These are phyloP conservation scores for Aspergillus affinis DNA, from an alignment of 495 filamentous ascomycete species.

Conservation along the genomic window DNA sequence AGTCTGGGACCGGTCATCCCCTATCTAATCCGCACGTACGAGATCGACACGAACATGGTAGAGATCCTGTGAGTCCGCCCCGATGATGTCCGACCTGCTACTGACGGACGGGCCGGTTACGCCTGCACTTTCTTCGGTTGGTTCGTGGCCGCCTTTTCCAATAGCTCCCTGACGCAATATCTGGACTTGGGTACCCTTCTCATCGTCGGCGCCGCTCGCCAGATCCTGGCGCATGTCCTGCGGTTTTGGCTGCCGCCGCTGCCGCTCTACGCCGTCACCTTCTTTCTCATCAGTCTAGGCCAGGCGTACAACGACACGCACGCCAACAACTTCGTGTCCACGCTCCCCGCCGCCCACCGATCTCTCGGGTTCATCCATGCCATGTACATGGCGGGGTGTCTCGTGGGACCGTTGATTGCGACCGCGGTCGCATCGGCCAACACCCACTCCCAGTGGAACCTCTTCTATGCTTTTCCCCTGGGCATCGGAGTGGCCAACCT, in stretches of 20 bases:
- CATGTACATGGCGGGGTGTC: constrained; percentile 38
- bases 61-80: constrained; percentile 20
- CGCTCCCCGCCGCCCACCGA: constrained; percentile 27
- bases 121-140: constrained; percentile 32
- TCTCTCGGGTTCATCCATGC: constrained; percentile 38
- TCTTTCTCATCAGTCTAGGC: constrained; percentile 33
- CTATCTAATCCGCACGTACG: constrained; percentile 49
- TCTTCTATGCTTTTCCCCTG: constrained; percentile 31
- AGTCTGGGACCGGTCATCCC: constrained; percentile 55
- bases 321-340: constrained; percentile 33
- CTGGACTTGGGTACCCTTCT: constrained; percentile 31
- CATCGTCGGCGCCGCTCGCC: constrained; percentile 23
- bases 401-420: constrained; percentile 29
- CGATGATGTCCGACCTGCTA: neutral
- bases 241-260: constrained; percentile 32
- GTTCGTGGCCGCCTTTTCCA: constrained; percentile 33
- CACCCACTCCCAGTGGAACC: constrained; percentile 22
- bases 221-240: constrained; percentile 30
- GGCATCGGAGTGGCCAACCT: constrained; percentile 27
- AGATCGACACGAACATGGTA: constrained; percentile 45
- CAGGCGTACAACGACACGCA: constrained; percentile 38
- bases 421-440: constrained; percentile 32
- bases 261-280: constrained; percentile 28
- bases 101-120: constrained; percentile 15
- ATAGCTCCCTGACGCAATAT: constrained; percentile 27